A percentile compares a stretch with the other conserved stretches of the same genome.
Evolutionary conservation across 78 protist species (phyloP).

Genomic region (Neovahlkampfia damariscottae): DNA sequence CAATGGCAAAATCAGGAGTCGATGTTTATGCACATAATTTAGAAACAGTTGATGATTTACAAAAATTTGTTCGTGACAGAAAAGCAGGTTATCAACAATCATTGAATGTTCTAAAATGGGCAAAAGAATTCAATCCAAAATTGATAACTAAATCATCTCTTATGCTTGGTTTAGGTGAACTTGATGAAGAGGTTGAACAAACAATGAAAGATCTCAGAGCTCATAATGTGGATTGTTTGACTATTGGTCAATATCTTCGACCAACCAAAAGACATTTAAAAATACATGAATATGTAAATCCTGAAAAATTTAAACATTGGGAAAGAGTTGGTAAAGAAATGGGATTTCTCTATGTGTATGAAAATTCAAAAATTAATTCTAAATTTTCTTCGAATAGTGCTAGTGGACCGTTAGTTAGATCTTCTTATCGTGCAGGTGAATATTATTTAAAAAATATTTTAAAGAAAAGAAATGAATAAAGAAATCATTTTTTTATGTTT

Average conservation of each 20-base stretch:
- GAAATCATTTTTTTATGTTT: too few species aligned
- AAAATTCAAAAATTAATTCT: too few species aligned
- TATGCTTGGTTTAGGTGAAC: constrained; percentile 88
- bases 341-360: constrained; percentile 64
- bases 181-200: constrained; percentile 54
- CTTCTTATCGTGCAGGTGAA: constrained; percentile 27
- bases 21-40: constrained; percentile 86
- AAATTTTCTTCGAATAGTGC: too few species aligned
- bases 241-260: constrained; percentile 63
- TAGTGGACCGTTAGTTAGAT: constrained; percentile 56
- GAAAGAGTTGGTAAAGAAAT: constrained; percentile 26
- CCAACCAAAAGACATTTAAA: constrained; percentile 53
- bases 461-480: not conserved
- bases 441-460: constrained; percentile 1
- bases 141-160: constrained; percentile 73
- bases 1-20: constrained; percentile 53
- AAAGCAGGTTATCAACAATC: constrained; percentile 78
- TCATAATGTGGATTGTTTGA: constrained; percentile 50
- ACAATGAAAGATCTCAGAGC: constrained; percentile 52
- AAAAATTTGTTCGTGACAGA: constrained; percentile 53
- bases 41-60: constrained; percentile 41
- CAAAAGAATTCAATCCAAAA: constrained; percentile 27
- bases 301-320: constrained; percentile 50
- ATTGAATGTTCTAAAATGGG: constrained; percentile 48
- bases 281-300: constrained; percentile 46